Conservation (phyloP, 805 yeast species). For the Vanderwaltozyma tropicalis region DNA sequence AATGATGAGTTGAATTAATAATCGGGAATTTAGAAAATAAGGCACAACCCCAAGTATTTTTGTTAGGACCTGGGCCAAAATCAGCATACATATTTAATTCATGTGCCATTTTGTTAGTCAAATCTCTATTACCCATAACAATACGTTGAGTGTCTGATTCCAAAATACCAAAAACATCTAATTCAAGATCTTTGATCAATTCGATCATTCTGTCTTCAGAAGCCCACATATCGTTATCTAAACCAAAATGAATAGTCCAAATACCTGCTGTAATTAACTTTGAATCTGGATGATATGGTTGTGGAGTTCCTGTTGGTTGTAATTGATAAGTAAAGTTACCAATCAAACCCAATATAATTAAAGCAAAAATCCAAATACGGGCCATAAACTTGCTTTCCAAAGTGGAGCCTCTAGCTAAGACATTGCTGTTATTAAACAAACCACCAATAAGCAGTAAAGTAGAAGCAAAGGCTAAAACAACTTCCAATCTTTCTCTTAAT, state of each 20-base stretch:
- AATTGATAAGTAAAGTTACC: conserved; percentile 17
- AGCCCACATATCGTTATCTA: conserved; percentile 98
- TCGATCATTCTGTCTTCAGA: conserved; percentile 83
- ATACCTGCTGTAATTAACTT: conserved; percentile 85
- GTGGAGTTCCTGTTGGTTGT: conserved; percentile 39
- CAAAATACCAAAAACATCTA: conserved; percentile 82
- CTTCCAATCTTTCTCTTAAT: conserved; percentile 80
- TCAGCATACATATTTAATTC: conserved; percentile 92
- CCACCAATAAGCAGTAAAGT: conserved; percentile 45
- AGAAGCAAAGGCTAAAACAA: conserved; percentile 52
- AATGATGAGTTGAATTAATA: conserved; percentile 76
- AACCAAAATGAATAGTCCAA: conserved; percentile 96
- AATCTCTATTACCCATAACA: conserved; percentile 90
- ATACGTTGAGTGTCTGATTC: conserved; percentile 92
- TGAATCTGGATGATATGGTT: conserved; percentile 57
- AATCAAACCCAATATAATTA: conserved; percentile 10
- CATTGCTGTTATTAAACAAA: conserved; percentile 5
- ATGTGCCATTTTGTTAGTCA: conserved; percentile 84
- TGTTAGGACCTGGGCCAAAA: conserved; percentile 95
- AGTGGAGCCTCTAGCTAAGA: conserved; percentile 1
- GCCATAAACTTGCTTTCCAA: conserved; percentile 10
- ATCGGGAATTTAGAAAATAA: conserved; percentile 91
- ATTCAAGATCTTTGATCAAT: conserved; percentile 71
- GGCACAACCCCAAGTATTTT: conserved; percentile 97
- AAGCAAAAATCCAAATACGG: conserved; percentile 9